Conservation (phyloP, 768 basidiomycete species). For the Boletus bicolor region DNA sequence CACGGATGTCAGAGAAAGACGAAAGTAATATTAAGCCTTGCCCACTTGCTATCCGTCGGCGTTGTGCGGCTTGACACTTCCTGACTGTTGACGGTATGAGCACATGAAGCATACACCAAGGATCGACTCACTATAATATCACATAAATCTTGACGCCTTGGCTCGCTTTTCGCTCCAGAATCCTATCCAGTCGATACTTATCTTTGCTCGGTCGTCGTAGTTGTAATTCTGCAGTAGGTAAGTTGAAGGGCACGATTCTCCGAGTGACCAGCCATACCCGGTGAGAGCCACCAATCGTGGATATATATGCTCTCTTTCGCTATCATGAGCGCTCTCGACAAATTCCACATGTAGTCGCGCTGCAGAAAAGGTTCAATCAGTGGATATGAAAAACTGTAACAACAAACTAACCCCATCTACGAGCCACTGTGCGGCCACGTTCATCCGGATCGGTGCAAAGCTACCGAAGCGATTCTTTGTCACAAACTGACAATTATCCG, state of each 20-base stretch:
- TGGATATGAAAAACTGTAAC: neutral
- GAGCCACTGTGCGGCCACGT: slow-evolving; percentile 96
- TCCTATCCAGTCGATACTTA: slow-evolving; percentile 79
- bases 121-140: slow-evolving; percentile 75
- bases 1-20: slow-evolving; percentile 6
- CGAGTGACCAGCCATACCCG: slow-evolving; percentile 45
- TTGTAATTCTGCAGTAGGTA: slow-evolving; percentile 58
- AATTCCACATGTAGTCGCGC: slow-evolving; percentile 98
- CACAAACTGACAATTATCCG: slow-evolving; percentile 72
- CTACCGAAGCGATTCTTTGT: slow-evolving; percentile 86
- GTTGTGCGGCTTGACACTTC: slow-evolving; percentile 96
- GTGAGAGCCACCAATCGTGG: slow-evolving; percentile 98
- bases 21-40: slow-evolving; percentile 1
- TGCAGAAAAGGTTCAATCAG: slow-evolving; percentile 29
- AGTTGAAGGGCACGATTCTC: neutral
- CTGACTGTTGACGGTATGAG: slow-evolving; percentile 48
- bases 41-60: slow-evolving; percentile 88
- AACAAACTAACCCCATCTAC: slow-evolving; percentile 80
- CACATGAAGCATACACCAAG: neutral
- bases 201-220: slow-evolving; percentile 82
- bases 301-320: slow-evolving; percentile 90
- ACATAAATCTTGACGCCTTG: slow-evolving; percentile 96
- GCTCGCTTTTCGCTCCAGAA: slow-evolving; percentile 87
- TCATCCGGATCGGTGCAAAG: slow-evolving; percentile 88
- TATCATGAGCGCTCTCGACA: slow-evolving; percentile 85